A percentile compares a stretch with the other conserved stretches of the same genome.
Conservation (phyloP, 73 alveolate genomes). For the Effrenium voratum region DNA sequence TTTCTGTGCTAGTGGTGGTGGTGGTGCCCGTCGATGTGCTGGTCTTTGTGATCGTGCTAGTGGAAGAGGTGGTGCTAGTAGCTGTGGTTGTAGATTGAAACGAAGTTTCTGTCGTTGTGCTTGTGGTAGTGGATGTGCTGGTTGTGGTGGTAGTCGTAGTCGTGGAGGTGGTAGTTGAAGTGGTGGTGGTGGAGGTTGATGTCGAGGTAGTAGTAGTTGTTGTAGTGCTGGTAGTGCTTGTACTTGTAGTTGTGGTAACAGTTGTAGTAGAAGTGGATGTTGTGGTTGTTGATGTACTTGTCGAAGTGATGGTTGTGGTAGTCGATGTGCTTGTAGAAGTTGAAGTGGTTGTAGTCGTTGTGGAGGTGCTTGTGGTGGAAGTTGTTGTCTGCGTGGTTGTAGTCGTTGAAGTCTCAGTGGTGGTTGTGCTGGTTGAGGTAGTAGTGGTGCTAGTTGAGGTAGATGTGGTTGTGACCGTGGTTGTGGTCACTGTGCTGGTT, state of each 20-base stretch:
- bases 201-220: neutral
- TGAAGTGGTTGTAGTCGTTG: conserved; percentile 20
- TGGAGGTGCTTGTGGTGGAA: neutral
- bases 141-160: neutral
- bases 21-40: neutral
- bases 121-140: conserved; percentile 12
- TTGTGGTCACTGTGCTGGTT: neutral
- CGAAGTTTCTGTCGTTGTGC: neutral
- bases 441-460: conserved; percentile 37
- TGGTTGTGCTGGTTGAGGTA: conserved; percentile 5
- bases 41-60: neutral
- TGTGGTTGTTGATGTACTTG: neutral
- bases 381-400: neutral
- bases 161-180: neutral
- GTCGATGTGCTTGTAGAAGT: neutral
- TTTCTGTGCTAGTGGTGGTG: neutral
- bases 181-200: conserved; percentile 27
- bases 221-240: conserved; percentile 12
- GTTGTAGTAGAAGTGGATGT: conserved; percentile 3
- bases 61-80: neutral
- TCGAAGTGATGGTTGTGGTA: neutral
- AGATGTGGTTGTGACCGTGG: neutral
- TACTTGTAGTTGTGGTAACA: conserved; percentile 3
- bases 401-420: conserved; percentile 10
- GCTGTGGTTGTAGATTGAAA: neutral